Percentiles rank a stretch among this genome's conserved stretches.
Conservation (phyloP, 2,329 filamentous ascomycete genomes). For the Pyrenophora graminea region DNA sequence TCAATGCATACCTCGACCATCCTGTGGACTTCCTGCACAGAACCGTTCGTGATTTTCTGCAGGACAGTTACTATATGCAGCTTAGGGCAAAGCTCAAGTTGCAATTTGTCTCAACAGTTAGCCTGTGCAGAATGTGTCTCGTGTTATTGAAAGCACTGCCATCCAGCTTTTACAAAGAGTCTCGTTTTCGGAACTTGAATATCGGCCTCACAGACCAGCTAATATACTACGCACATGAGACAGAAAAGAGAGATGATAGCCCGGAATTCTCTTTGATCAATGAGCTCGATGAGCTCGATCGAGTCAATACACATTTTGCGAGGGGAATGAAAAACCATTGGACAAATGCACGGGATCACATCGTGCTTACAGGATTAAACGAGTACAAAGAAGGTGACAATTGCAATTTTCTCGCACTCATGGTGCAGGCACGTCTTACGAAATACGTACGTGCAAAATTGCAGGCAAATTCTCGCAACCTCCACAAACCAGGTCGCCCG, state of each 20-base stretch:
- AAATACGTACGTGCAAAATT: constrained; percentile 17
- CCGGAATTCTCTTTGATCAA: neutral
- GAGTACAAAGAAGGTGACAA: constrained; percentile 5
- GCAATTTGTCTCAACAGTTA: constrained; percentile 6
- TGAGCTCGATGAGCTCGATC: constrained; percentile 15
- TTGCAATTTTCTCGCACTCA: constrained; percentile 13
- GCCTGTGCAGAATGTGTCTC: constrained; percentile 10
- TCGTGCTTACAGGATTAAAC: neutral
- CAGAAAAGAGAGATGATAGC: neutral
- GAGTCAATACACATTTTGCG: constrained; percentile 12
- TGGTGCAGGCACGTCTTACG: constrained; percentile 12
- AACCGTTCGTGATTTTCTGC: constrained; percentile 21
- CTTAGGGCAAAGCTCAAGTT: neutral
- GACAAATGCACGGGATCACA: constrained; percentile 11
- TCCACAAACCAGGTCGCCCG: constrained; percentile 9
- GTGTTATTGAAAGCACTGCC: constrained; percentile 10
- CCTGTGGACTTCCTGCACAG: constrained; percentile 20
- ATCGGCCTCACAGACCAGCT: constrained; percentile 12
- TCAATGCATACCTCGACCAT: constrained; percentile 12
- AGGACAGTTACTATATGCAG: constrained; percentile 9
- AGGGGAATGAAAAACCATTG: constrained; percentile 8
- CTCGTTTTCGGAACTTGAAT: neutral
- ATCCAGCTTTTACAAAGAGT: neutral
- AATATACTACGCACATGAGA: constrained; percentile 13
- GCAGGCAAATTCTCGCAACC: neutral